A percentile compares a stretch with the other conserved stretches of the same genome.
Evolutionary conservation across 495 filamentous ascomycete genomes (phyloP).

Genomic region (Aspergillus hancockii): DNA sequence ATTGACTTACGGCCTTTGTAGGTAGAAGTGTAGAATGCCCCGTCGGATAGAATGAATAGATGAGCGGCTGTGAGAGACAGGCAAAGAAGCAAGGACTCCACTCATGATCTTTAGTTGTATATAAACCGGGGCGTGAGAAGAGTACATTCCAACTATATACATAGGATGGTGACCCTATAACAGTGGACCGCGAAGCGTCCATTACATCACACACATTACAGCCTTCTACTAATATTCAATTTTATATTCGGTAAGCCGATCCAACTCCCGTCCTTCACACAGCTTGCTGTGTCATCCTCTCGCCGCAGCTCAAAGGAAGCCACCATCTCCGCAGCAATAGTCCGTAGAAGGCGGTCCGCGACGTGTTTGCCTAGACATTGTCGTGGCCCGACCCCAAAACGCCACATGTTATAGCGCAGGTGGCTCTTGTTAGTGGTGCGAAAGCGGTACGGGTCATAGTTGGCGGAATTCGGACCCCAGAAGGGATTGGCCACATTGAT

Average conservation of each 20-base stretch:
- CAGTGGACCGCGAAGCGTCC: background rate
- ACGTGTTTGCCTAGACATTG: constrained; percentile 33
- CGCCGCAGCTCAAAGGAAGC: constrained; percentile 12
- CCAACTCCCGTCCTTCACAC: too few relatives aligned
- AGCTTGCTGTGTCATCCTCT: too few relatives aligned
- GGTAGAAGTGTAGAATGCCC: too few relatives aligned
- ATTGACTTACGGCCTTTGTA: background rate
- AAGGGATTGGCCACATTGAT: constrained; percentile 37
- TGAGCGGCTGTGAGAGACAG: too few relatives aligned
- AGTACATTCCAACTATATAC: constrained; percentile 1
- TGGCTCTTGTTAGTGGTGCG: constrained; percentile 11
- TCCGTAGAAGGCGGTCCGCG: constrained; percentile 28
- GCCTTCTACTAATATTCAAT: too few relatives aligned
- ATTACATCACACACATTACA: too few relatives aligned
- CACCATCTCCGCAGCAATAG: constrained; percentile 21
- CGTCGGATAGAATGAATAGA: too few relatives aligned
- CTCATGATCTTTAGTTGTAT: too few relatives aligned
- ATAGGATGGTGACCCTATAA: background rate
- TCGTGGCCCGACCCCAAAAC: constrained; percentile 36
- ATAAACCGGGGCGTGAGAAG: too few relatives aligned
- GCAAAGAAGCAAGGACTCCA: too few relatives aligned
- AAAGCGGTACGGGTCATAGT: constrained; percentile 30
- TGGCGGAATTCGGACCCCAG: constrained; percentile 32
- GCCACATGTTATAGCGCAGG: constrained; percentile 29
- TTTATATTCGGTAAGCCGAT: too few relatives aligned